A percentile compares a stretch with the other conserved stretches of the same genome.
These are phyloP conservation scores for Ganoderma lucidum DNA, from an alignment of 1,284 basidiomycete species.

Conservation along the genomic window DNA sequence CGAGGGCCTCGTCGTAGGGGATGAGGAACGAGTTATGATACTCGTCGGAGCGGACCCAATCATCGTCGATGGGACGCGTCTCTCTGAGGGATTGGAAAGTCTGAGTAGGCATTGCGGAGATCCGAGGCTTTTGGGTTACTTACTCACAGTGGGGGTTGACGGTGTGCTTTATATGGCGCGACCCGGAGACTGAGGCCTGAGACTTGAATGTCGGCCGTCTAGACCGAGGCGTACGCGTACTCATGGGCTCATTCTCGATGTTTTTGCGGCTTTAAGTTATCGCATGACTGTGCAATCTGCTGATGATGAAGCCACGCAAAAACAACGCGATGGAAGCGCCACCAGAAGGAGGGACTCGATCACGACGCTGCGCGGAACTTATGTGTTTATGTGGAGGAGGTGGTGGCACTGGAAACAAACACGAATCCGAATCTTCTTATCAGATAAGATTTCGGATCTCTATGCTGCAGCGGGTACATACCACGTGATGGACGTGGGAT, in stretches of 20 bases:
- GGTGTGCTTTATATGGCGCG: background rate
- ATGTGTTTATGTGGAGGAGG: background rate
- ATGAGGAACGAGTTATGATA: constrained; percentile 68
- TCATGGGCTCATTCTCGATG: background rate
- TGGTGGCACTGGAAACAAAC: background rate
- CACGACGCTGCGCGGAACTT: background rate
- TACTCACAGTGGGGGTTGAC: background rate
- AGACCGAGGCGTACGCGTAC: background rate
- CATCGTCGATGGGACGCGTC: constrained; percentile 35
- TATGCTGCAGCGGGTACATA: no score
- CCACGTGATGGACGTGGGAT: constrained; percentile 23
- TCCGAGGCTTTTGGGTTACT: background rate
- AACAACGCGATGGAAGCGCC: background rate
- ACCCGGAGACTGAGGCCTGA: background rate
- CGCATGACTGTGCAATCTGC: background rate
- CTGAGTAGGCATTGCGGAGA: background rate
- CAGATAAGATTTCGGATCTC: constrained; percentile 3
- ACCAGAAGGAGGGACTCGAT: background rate
- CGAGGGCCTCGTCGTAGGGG: constrained; percentile 52
- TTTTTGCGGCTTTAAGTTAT: background rate
- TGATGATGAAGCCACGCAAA: background rate
- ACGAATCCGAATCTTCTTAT: background rate
- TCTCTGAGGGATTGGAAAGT: constrained; percentile 8
- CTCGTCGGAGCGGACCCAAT: constrained; percentile 59
- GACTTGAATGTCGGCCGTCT: background rate